Base-by-base conservation (phyloP, 2,329 filamentous ascomycete species). In the Fusarium duplospermum region DNA sequence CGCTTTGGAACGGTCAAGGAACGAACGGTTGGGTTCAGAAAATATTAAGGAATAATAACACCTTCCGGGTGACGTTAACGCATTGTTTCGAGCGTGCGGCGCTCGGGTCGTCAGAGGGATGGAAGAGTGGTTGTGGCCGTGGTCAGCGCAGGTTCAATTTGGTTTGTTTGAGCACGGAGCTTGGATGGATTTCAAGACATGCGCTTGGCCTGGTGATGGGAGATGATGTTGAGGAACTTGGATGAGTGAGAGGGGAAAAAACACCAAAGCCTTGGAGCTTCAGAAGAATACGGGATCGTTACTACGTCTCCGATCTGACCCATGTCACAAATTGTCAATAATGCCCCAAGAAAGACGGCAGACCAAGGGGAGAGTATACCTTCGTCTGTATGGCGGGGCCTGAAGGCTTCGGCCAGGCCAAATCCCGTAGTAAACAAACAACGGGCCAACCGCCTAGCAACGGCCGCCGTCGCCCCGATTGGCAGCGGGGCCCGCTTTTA, bases 401-500 rank as follows among this genome's bases (percentile, higher is more conserved):
- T 54, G 31, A 36, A 59, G 64, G 61, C 52, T 76, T 69, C 38
- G 33, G 64, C 58, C 61, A 64, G 66, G 50, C 59, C 73, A 66
- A 66, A 61, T 65, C 62, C 67, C 61, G 67, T 73, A 78, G 79
- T 81, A 81, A 81, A 81, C 79, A 81, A 81, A 81, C 80, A 80
- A 77, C 74, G 67, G 71, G 72, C 71, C 77, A 79, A 80, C 80
- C 68, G 74, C 80, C 77, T 75, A 81, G 80, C 80, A 81, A 81
- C 80, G 77, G 71, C 27, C 24, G 27, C 18, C 14, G 27, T 47
- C 36, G 45, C 45, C 40, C 66, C 66, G 47, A 80, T 81, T 81
- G 76, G 27, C 61, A 29, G 10, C 11, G 7, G 60, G 60, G 2
- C 27, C 77, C 77, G 31, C 69, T 68, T 73, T 78, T 65, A 29